Conservation (phyloP, 345 rosid species). For the Syzygium aromaticum region DNA sequence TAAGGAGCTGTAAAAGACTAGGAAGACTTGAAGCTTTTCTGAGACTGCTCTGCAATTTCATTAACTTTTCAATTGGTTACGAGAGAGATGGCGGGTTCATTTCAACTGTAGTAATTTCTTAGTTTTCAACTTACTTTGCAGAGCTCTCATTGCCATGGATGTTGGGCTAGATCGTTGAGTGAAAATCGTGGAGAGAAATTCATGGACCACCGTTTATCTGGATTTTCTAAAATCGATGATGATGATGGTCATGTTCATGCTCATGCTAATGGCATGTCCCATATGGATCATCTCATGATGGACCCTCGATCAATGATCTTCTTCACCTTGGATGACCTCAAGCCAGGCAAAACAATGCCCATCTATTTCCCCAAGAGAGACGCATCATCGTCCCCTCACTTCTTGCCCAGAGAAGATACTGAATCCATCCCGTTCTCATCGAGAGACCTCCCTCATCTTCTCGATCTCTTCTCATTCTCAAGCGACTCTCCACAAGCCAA, state of each 20-base stretch:
- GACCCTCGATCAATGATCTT: constrained; percentile 21
- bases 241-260: background rate
- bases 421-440: constrained; percentile 26
- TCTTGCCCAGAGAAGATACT: constrained; percentile 26
- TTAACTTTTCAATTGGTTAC: background rate
- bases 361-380: constrained; percentile 20
- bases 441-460: constrained; percentile 16
- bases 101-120: background rate
- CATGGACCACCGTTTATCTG: background rate
- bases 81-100: background rate
- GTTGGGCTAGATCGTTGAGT: background rate
- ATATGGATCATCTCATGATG: constrained; percentile 9
- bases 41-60: background rate
- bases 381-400: constrained; percentile 16
- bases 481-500: constrained; percentile 24
- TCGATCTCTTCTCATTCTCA: constrained; percentile 21
- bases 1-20: background rate
- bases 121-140: background rate
- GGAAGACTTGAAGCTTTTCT: background rate
- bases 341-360: constrained; percentile 16
- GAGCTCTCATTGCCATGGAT: background rate
- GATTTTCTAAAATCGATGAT: background rate
- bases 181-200: background rate
- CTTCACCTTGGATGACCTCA: constrained; percentile 28
- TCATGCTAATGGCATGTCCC: background rate